Conservation (phyloP, 2,329 filamentous ascomycete genomes). For the Fusarium pininemorale region DNA sequence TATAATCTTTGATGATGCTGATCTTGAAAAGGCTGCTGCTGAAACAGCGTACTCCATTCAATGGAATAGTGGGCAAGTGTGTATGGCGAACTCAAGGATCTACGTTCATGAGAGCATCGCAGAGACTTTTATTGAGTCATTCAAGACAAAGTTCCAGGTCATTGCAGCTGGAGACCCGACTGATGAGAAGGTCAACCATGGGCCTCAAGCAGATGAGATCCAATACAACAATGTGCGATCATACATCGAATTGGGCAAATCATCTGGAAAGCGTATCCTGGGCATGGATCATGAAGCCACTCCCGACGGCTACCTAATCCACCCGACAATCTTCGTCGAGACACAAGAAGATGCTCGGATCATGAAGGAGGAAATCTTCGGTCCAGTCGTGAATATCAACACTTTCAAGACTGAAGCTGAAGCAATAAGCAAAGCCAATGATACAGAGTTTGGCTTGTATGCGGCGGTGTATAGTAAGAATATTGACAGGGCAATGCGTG, state of each 20-base stretch:
- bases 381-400: slow-evolving; percentile 68
- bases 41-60: slow-evolving; percentile 56
- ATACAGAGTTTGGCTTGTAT: slow-evolving; percentile 64
- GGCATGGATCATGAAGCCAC: background rate
- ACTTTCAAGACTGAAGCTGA: slow-evolving; percentile 49
- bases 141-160: slow-evolving; percentile 6
- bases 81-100: slow-evolving; percentile 66
- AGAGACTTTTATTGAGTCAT: background rate
- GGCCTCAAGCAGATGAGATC: slow-evolving; percentile 7
- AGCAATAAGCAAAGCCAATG: slow-evolving; percentile 45
- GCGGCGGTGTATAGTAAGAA: slow-evolving; percentile 66
- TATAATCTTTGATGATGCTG: slow-evolving; percentile 67
- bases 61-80: slow-evolving; percentile 65
- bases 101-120: slow-evolving; percentile 64
- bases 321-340: slow-evolving; percentile 21
- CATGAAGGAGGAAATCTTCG: slow-evolving; percentile 71
- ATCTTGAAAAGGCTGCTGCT: slow-evolving; percentile 54
- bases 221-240: slow-evolving; percentile 9
- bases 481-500: slow-evolving; percentile 54
- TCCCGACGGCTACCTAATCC: background rate
- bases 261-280: background rate
- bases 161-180: background rate
- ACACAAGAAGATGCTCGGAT: slow-evolving; percentile 50
- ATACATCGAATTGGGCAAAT: slow-evolving; percentile 15
- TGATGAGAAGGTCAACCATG: background rate